Percentiles rank a stretch among this genome's conserved stretches.
Evolutionary conservation across 345 rosid species (phyloP).

Genomic region (Arabidopsis thaliana): DNA sequence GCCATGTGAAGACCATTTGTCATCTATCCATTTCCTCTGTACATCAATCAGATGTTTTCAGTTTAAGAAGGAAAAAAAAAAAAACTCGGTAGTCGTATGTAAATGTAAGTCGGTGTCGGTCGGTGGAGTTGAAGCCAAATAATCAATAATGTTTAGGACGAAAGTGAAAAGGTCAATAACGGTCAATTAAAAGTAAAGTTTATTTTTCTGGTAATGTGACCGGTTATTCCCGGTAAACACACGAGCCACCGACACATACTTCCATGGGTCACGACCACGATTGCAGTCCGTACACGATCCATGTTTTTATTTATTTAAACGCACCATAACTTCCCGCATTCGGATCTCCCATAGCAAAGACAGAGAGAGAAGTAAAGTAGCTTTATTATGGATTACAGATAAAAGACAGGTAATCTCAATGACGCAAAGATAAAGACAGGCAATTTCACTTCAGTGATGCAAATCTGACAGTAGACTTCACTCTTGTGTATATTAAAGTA

Average conservation of each 20-base stretch:
- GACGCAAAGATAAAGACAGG: slow-evolving; percentile 1
- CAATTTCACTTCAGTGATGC: slow-evolving; percentile 9
- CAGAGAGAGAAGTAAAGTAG: not conserved
- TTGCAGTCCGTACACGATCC: slow-evolving; percentile 33
- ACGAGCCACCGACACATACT: slow-evolving; percentile 45
- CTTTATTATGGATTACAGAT: slow-evolving; percentile 17
- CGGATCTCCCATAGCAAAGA: slow-evolving; percentile 16
- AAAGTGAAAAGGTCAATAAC: slow-evolving; percentile 12
- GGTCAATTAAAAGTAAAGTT: slow-evolving; percentile 19
- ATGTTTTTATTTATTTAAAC: slow-evolving; percentile 16
- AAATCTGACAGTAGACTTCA: slow-evolving; percentile 43
- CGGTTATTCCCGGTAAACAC: slow-evolving; percentile 38
- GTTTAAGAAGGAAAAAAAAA: not conserved
- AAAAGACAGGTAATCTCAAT: slow-evolving; percentile 12
- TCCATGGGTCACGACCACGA: slow-evolving; percentile 26
- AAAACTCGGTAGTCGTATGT: slow-evolving; percentile 1
- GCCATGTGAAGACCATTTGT: slow-evolving; percentile 39
- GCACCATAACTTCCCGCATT: slow-evolving; percentile 32
- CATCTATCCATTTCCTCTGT: slow-evolving; percentile 10
- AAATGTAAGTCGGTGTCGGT: slow-evolving; percentile 32
- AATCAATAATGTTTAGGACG: not conserved
- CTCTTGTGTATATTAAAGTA: slow-evolving; percentile 36
- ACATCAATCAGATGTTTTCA: not conserved
- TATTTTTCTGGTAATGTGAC: slow-evolving; percentile 23
- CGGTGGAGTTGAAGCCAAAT: slow-evolving; percentile 24